These are phyloP conservation scores for Mycena leptocephala DNA, from an alignment of 768 basidiomycete genomes.

Conservation along the genomic window DNA sequence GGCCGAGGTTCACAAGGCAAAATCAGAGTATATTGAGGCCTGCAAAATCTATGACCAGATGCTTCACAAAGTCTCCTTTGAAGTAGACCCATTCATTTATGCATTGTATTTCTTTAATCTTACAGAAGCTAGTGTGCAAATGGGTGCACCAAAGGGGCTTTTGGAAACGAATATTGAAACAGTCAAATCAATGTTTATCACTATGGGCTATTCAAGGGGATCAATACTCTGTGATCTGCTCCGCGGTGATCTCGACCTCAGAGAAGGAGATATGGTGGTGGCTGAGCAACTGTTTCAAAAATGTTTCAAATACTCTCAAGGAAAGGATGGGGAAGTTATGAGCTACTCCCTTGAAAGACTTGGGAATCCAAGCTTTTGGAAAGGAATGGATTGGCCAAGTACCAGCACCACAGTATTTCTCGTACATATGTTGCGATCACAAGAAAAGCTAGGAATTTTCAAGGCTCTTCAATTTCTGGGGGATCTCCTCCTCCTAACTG, in stretches of 20 bases:
- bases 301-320: neutral
- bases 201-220: neutral
- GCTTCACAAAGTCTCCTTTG: neutral
- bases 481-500: neutral
- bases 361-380: neutral
- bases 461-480: conserved; percentile 18
- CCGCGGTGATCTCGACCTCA: neutral
- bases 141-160: neutral
- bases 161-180: neutral
- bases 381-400: neutral
- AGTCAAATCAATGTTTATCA: neutral
- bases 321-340: conserved; percentile 4
- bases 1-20: neutral
- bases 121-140: neutral
- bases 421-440: neutral
- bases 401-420: neutral
- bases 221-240: neutral
- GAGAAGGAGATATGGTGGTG: neutral
- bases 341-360: conserved; percentile 3
- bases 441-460: neutral
- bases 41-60: neutral
- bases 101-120: neutral
- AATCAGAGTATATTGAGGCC: neutral
- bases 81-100: neutral
- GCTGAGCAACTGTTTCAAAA: neutral